Conservation (phyloP, 768 basidiomycete genomes). For the Leccinum variicolor region DNA sequence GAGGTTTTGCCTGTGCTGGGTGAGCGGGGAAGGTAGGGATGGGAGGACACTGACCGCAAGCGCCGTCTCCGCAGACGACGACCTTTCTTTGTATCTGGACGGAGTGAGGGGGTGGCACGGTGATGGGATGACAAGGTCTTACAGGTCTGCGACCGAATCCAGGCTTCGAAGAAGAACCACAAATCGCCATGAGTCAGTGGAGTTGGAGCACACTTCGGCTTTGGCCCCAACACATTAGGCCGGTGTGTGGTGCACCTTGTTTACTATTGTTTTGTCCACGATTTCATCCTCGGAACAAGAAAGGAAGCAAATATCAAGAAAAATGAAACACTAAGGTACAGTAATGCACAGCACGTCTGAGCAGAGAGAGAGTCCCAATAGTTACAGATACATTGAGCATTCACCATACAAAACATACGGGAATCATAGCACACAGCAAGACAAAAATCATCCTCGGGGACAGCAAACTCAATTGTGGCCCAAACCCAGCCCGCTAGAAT, state of each 20-base stretch:
- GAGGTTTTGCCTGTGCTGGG: constrained; percentile 67
- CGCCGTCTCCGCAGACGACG: constrained; percentile 96
- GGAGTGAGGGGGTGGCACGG: constrained; percentile 1
- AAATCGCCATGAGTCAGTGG: constrained; percentile 45
- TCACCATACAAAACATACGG: constrained; percentile 10
- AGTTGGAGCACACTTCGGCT: neutral
- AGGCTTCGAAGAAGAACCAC: constrained; percentile 50
- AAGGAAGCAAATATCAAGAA: neutral
- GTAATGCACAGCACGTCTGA: constrained; percentile 2
- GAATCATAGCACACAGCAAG: constrained; percentile 7
- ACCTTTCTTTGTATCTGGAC: constrained; percentile 55
- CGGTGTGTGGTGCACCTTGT: constrained; percentile 11
- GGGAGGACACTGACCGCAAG: constrained; percentile 58
- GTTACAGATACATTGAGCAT: constrained; percentile 18
- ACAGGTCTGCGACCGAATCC: constrained; percentile 49
- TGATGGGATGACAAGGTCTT: constrained; percentile 5
- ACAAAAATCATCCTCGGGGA: neutral
- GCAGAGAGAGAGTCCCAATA: constrained; percentile 8
- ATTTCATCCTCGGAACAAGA: neutral
- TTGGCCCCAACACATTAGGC: neutral
- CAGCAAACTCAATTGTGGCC: constrained; percentile 8
- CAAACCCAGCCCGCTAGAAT: constrained; percentile 24
- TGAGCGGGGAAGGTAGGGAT: constrained; percentile 9
- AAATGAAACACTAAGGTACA: constrained; percentile 10
- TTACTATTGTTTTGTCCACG: constrained; percentile 22